phyloP scores from a whole-genome alignment of 176 grass and related monocot species.

The Pharus latifolius region DNA sequence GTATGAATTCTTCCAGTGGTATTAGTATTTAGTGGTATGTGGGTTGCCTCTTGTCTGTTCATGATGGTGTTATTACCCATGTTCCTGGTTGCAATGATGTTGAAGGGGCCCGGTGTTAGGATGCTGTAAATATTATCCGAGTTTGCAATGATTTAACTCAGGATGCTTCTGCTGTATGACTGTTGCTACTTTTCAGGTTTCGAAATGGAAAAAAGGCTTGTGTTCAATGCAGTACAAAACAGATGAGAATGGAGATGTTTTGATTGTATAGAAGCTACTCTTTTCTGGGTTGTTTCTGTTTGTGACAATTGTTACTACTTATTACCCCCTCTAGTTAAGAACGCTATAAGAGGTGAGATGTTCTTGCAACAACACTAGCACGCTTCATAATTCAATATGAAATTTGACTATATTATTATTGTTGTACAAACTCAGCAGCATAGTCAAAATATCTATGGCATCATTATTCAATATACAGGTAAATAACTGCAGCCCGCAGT shows the following conservation, averaged over 20 bases:
- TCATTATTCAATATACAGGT: constrained; percentile 12
- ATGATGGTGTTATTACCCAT: not conserved
- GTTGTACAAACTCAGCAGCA: not conserved
- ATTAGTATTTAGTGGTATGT: not conserved
- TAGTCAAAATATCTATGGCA: not conserved
- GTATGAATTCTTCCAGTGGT: constrained; percentile 16
- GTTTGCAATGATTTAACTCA: not conserved
- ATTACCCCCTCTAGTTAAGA: too few relatives aligned
- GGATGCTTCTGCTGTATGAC: not conserved
- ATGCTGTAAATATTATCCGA: constrained; percentile 23
- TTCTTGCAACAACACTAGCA: not conserved
- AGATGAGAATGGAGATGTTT: not conserved
- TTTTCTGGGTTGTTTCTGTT: not conserved
- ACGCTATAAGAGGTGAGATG: too few relatives aligned
- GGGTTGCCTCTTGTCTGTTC: not conserved
- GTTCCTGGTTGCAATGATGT: not conserved
- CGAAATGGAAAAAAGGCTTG: not conserved
- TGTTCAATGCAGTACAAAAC: not conserved
- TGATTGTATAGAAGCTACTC: too few relatives aligned
- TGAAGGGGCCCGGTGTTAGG: not conserved
- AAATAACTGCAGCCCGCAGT: not conserved
- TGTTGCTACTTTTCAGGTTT: not conserved
- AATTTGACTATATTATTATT: not conserved
- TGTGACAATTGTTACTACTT: too few relatives aligned
- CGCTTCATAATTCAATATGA: not conserved